Evolutionary conservation across 106 monocot genomes (phyloP), one percentile per base, ranked within the genome.

Genomic region (Platanthera zijinensis): DNA sequence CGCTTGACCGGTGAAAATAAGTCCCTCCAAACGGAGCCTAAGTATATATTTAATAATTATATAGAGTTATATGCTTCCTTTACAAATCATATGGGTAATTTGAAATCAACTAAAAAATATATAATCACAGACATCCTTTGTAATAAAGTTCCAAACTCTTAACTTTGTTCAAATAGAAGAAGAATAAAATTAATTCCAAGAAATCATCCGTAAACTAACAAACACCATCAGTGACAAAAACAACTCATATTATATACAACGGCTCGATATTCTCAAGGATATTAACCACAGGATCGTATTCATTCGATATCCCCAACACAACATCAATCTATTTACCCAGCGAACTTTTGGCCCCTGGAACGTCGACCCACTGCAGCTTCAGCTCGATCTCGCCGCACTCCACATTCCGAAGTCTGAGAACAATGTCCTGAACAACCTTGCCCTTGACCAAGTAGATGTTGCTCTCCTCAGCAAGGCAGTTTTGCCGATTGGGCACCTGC

Each of bases 341-440:
- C 6, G 32, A 66, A 12, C 32, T 32, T 10, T 70, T 70, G 50
- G 72, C 32, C 30, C 82, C 75, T 3, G 84, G 84, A 53, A 92
- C 70, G 30, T 48, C 74, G 51, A 78, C 52, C 90, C 90, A 90
- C n/a, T 70, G 80, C 28, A 90, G 78, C 77, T 82, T 71, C 22
- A 90, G 80, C 62, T 87, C 90, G 30, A 87, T 52, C 25, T 90
- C 90, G 8, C 90, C 87, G 21, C 82, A 83, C 70, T 90, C 87
- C 1, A 87, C 87, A 7, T 87, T 64, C 19, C 81, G 78, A 4
- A 90, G 86, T 30, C 90, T 50, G 22, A 90, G 85, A 53, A 73
- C 80, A 19, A 87, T 28, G 66, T 90, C 73, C 57, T 90, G 90
- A 39, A 83, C 50, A 53, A 90, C 81, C 52, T 80, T 87, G 13